Evolutionary conservation across 805 yeast species (phyloP), one percentile per base, ranked within the genome.

Genomic region (Lachancea lanzarotensis): DNA sequence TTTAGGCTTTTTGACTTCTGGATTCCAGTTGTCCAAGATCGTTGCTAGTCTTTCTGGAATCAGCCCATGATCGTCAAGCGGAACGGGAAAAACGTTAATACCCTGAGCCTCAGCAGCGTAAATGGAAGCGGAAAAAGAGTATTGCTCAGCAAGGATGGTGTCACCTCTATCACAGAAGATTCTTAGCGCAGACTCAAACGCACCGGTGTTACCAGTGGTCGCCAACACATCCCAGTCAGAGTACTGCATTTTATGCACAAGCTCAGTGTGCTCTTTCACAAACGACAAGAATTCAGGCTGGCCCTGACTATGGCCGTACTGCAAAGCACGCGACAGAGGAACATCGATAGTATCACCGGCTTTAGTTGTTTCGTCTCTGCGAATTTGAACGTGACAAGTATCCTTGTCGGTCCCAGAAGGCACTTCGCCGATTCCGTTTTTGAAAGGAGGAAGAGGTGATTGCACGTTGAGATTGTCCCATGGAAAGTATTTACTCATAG

Each of bases 401-500:
- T 63, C 69, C 18, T 59, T 56, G 13, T 58, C 56, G 2, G 63
- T 73, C 19, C 59, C 68, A 13, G 72, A 48, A 40, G 57, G 61
- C 42, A 79, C 75, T n/a, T 83, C 81, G 29, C 82, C 86, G 50
- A 87, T 84, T 45, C 96, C 96, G 25, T 79, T 72, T 12, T 71
- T 57, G 63, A 89, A 91, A 1, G 95, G 95, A 18, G 93, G 84
- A 11, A 79, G 73, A 45, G 96, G 95, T 6, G 88, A 72, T 45
- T 78, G 78, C 12, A 84, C 82, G 18, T 74, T 63, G 46, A 91
- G 63, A 52, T 79, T 77, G 57, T 89, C 87, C 76, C 91, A 87
- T 36, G 98, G 98, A 76, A 91, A 91, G 67, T 86, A 84, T 51
- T 84, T 91, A 20, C 96, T 71, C 63, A 87, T 70, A 12, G 98